Percentiles rank a stretch among this genome's conserved stretches.
Conservation (phyloP, 2,329 filamentous ascomycete species). For the Aspergillus sclerotialis region DNA sequence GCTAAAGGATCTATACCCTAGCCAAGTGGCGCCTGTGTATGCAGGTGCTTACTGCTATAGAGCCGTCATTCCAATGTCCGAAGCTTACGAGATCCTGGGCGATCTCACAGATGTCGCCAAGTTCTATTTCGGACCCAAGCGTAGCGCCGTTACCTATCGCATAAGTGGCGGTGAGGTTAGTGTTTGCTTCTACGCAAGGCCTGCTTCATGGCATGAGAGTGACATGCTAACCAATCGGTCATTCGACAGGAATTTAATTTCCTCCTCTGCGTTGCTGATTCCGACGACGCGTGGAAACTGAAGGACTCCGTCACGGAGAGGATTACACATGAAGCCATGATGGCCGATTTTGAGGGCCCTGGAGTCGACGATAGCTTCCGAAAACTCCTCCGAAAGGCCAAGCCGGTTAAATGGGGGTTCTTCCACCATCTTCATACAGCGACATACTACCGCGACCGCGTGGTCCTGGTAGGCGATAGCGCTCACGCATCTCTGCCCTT, state of each 20-base stretch:
- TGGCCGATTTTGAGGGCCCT: conserved; percentile 6
- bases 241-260: conserved; percentile 1
- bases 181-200: neutral
- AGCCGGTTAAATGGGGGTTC: conserved; percentile 6
- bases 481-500: conserved; percentile 30
- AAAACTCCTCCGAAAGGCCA: conserved; percentile 4
- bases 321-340: conserved; percentile 7
- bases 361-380: conserved; percentile 7
- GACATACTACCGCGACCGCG: conserved; percentile 19
- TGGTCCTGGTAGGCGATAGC: conserved; percentile 30
- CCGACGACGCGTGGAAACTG: conserved; percentile 2
- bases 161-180: conserved; percentile 9
- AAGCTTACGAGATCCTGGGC: conserved; percentile 8
- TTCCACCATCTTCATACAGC: conserved; percentile 26
- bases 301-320: conserved; percentile 7
- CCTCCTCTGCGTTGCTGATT: conserved; percentile 2
- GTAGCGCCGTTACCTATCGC: conserved; percentile 8
- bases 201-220: neutral
- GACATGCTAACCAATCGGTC: conserved; percentile 2
- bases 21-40: conserved; percentile 8
- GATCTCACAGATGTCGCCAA: conserved; percentile 11
- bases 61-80: conserved; percentile 7
- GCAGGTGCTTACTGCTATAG: conserved; percentile 9
- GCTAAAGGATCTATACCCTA: conserved; percentile 3
- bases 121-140: conserved; percentile 8